These are phyloP conservation scores for Xerocomus spinulosus DNA, from an alignment of 768 basidiomycete genomes.

Conservation along the genomic window DNA sequence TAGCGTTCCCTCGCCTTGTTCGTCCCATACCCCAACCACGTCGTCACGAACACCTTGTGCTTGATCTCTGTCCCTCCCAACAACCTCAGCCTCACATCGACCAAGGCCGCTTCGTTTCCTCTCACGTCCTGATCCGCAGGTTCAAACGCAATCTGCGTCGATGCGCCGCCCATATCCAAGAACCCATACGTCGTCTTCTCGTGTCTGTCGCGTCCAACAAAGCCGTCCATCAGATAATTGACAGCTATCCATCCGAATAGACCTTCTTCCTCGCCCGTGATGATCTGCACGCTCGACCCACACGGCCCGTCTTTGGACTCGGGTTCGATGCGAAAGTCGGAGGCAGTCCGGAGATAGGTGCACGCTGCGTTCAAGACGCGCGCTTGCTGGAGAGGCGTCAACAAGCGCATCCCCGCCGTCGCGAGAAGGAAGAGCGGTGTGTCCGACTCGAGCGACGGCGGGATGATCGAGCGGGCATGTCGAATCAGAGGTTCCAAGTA, in stretches of 20 bases:
- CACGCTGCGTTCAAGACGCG: conserved; percentile 76
- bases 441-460: conserved; percentile 75
- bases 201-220: conserved; percentile 43
- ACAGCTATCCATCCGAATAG: conserved; percentile 99
- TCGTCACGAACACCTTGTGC: conserved; percentile 95
- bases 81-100: conserved; percentile 76
- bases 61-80: conserved; percentile 81
- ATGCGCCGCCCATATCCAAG: conserved; percentile 98
- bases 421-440: conserved; percentile 94
- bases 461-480: conserved; percentile 79
- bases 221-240: conserved; percentile 98
- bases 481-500: conserved; percentile 81
- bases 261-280: conserved; percentile 97
- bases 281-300: conserved; percentile 88
- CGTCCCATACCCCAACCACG: conserved; percentile 97
- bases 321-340: conserved; percentile 70
- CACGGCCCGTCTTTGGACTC: conserved; percentile 73
- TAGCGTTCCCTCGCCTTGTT: conserved; percentile 96
- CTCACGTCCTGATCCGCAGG: conserved; percentile 58
- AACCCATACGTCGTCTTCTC: conserved; percentile 91
- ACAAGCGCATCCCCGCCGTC: conserved; percentile 94
- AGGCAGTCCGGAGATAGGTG: conserved; percentile 65
- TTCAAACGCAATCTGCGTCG: conserved; percentile 98
- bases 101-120: conserved; percentile 50
- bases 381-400: conserved; percentile 63